A percentile compares a stretch with the other conserved stretches of the same genome.
These are phyloP conservation scores for Anisodus acutangulus DNA, from an alignment of 257 asterid genomes.

Conservation along the genomic window DNA sequence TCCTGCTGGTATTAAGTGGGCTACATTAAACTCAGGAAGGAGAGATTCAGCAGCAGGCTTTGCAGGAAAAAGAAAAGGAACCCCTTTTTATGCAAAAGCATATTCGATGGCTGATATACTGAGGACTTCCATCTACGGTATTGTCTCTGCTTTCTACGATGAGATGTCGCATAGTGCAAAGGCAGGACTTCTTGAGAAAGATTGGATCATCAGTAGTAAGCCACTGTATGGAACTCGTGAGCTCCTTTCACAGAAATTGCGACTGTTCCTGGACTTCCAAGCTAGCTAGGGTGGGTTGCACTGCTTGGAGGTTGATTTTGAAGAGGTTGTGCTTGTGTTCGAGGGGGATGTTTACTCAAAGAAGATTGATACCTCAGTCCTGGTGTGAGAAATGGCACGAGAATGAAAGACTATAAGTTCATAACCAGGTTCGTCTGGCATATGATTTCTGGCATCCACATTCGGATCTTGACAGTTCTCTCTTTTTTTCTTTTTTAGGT, in stretches of 20 bases:
- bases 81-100: conserved; percentile 73
- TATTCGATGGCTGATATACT: conserved; percentile 83
- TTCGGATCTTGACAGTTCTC: background rate
- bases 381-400: conserved; percentile 1
- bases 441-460: background rate
- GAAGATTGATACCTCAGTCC: background rate
- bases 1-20: conserved; percentile 90
- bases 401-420: background rate
- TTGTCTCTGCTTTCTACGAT: conserved; percentile 70
- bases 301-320: conserved; percentile 5
- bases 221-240: conserved; percentile 76
- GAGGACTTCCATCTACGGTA: conserved; percentile 70
- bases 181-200: conserved; percentile 77
- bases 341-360: background rate
- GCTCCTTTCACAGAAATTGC: conserved; percentile 79
- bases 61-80: conserved; percentile 66
- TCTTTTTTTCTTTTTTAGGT: background rate
- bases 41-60: conserved; percentile 65
- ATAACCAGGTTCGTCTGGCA: conserved; percentile 9
- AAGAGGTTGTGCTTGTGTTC: background rate
- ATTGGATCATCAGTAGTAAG: conserved; percentile 73
- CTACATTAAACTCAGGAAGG: conserved; percentile 69
- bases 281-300: conserved; percentile 45
- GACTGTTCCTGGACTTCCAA: conserved; percentile 73
- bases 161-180: conserved; percentile 77